Conservation (phyloP, 495 filamentous ascomycete species). For the Apiosordaria backusii region DNA sequence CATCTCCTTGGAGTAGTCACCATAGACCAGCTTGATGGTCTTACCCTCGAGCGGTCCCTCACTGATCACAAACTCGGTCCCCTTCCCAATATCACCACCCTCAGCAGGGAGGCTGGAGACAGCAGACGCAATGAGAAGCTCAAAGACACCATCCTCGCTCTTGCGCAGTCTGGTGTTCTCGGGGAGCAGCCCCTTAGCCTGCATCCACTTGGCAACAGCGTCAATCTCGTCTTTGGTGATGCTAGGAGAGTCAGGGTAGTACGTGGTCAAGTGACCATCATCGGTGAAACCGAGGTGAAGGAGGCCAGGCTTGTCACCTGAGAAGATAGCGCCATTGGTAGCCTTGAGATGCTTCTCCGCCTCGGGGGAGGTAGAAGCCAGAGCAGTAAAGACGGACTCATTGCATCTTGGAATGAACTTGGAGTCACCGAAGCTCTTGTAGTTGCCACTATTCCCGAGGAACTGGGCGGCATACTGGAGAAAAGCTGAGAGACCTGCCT, state of each 20-base stretch:
- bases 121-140: slow-evolving; percentile 81
- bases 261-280: slow-evolving; percentile 79
- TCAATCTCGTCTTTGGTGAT: slow-evolving; percentile 86
- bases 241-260: slow-evolving; percentile 82
- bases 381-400: slow-evolving; percentile 60
- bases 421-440: slow-evolving; percentile 91
- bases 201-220: slow-evolving; percentile 66
- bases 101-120: slow-evolving; percentile 42
- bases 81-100: slow-evolving; percentile 67
- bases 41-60: slow-evolving; percentile 63
- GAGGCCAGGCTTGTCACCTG: slow-evolving; percentile 57
- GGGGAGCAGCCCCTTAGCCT: slow-evolving; percentile 63
- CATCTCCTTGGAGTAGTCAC: slow-evolving; percentile 81
- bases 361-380: slow-evolving; percentile 61
- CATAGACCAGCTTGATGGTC: slow-evolving; percentile 67
- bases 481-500: slow-evolving; percentile 69
- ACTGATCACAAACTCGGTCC: slow-evolving; percentile 61
- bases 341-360: slow-evolving; percentile 64
- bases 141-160: slow-evolving; percentile 64
- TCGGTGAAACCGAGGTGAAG: slow-evolving; percentile 87
- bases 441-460: slow-evolving; percentile 89
- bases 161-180: slow-evolving; percentile 90
- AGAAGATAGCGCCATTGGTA: slow-evolving; percentile 71
- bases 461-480: slow-evolving; percentile 86
- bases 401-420: slow-evolving; percentile 86